Conservation (phyloP, 495 filamentous ascomycete genomes). For the Aspergillus homomorphus region DNA sequence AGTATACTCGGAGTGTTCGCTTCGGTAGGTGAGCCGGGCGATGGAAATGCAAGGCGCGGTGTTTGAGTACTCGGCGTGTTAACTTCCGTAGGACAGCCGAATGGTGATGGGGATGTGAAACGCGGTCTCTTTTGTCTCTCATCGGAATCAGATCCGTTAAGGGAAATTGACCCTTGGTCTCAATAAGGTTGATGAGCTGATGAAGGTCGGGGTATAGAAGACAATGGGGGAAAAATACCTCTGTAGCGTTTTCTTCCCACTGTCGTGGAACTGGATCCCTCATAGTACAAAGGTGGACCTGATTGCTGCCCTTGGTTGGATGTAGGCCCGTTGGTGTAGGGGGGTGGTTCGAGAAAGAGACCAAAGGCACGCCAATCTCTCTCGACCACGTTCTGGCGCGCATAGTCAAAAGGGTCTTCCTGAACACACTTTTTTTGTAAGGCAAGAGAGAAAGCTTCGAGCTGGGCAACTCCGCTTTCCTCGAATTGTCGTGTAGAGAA, state of each 20-base stretch:
- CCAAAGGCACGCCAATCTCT: constrained; percentile 21
- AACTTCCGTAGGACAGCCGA: constrained; percentile 20
- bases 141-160: constrained; percentile 4
- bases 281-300: constrained; percentile 14
- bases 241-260: constrained; percentile 18
- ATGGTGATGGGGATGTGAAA: constrained; percentile 13
- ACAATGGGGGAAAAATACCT: constrained; percentile 16
- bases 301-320: constrained; percentile 14
- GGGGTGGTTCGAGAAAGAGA: constrained; percentile 18
- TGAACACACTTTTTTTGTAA: constrained; percentile 16
- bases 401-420: constrained; percentile 17
- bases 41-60: too few relatives aligned
- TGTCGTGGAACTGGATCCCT: constrained; percentile 4
- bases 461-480: constrained; percentile 17
- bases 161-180: constrained; percentile 13
- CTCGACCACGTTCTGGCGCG: constrained; percentile 18
- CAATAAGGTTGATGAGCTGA: constrained; percentile 19
- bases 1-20: not conserved
- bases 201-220: constrained; percentile 14
- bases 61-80: constrained; percentile 19
- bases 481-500: constrained; percentile 21
- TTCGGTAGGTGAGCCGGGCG: too few relatives aligned
- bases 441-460: constrained; percentile 16
- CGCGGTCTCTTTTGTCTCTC: constrained; percentile 18
- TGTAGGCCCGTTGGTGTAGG: constrained; percentile 17